These are phyloP conservation scores for Cyberlindnera petersonii DNA, from an alignment of 805 yeast species.

Conservation along the genomic window DNA sequence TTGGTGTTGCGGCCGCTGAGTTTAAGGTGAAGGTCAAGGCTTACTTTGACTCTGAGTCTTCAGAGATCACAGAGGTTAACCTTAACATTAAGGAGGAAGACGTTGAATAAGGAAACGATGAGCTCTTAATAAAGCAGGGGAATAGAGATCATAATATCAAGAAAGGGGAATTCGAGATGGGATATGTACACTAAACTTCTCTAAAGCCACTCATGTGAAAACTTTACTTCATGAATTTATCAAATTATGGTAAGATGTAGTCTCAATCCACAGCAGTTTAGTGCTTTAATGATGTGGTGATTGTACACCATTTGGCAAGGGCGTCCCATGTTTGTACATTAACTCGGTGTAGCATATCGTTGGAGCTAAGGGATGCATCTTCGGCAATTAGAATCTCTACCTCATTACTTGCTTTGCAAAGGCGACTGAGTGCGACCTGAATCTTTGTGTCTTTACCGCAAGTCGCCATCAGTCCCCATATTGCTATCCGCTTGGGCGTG, in stretches of 20 bases:
- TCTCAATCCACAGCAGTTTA: no score
- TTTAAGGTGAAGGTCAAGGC: slow-evolving; percentile 81
- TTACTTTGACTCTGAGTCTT: slow-evolving; percentile 63
- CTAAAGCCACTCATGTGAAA: no score
- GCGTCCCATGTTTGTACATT: neutral
- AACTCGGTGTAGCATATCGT: neutral
- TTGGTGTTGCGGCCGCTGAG: slow-evolving; percentile 92
- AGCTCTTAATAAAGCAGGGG: no score
- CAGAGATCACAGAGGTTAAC: slow-evolving; percentile 30
- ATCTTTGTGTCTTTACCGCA: neutral
- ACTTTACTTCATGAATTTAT: no score
- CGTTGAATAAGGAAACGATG: neutral
- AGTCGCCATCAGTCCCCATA: slow-evolving; percentile 8
- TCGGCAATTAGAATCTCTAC: slow-evolving; percentile 1
- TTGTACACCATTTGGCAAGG: slow-evolving; percentile 5
- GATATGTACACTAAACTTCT: no score
- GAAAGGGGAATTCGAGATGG: no score
- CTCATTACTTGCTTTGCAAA: neutral
- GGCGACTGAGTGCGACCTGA: slow-evolving; percentile 8
- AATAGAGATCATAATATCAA: no score
- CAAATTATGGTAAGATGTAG: no score
- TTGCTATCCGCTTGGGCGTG: slow-evolving; percentile 1
- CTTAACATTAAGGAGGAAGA: slow-evolving; percentile 32
- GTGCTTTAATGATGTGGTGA: neutral
- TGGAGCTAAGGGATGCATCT: neutral